A percentile compares a stretch with the other conserved stretches of the same genome.
These are phyloP conservation scores for Suillus ampliporus DNA, from an alignment of 768 basidiomycete species.

Conservation along the genomic window DNA sequence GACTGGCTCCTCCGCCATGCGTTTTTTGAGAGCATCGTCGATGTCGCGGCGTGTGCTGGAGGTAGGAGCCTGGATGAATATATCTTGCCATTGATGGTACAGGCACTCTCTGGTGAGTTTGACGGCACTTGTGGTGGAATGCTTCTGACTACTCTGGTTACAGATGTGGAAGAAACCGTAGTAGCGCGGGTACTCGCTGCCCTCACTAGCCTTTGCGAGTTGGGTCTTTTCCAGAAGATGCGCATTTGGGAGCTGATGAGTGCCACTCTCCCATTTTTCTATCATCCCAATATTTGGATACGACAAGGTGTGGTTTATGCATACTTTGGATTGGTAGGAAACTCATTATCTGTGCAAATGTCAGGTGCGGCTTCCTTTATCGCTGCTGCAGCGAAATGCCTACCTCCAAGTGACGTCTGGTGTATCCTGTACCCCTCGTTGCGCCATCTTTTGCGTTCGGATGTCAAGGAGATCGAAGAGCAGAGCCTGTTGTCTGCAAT, in stretches of 20 bases:
- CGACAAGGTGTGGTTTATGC: conserved; percentile 69
- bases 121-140: not conserved
- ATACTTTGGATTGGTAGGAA: not conserved
- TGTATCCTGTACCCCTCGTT: conserved; percentile 95
- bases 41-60: conserved; percentile 93
- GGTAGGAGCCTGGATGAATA: conserved; percentile 93
- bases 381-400: conserved; percentile 79
- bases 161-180: conserved; percentile 95
- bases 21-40: conserved; percentile 96
- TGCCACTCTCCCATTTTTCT: conserved; percentile 84
- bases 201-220: conserved; percentile 86
- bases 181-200: conserved; percentile 89
- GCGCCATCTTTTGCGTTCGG: conserved; percentile 83
- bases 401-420: conserved; percentile 92
- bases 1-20: conserved; percentile 92
- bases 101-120: conserved; percentile 84
- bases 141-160: not conserved
- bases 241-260: conserved; percentile 98
- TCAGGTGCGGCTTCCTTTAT: conserved; percentile 88
- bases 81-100: conserved; percentile 95
- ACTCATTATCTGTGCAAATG: conserved; percentile 10
- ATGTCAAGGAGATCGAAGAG: conserved; percentile 77
- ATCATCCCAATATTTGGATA: conserved; percentile 96
- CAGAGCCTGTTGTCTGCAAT: conserved; percentile 75
- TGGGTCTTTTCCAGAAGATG: conserved; percentile 91